These are phyloP conservation scores for Amoeboaphelidium protococcarum DNA, from an alignment of 371 early-diverging fungal species.

Conservation along the genomic window DNA sequence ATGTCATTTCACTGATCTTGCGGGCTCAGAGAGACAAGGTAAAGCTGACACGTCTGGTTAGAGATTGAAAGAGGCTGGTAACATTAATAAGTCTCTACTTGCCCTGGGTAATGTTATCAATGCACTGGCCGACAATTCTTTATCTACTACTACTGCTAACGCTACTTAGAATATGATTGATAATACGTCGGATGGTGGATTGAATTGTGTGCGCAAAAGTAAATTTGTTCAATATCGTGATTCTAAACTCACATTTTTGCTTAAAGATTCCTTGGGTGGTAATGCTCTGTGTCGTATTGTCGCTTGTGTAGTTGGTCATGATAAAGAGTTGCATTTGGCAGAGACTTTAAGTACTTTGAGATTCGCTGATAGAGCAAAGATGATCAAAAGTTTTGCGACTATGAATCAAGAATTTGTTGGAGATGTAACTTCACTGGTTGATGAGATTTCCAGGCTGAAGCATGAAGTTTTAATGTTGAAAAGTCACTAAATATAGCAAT, in stretches of 20 bases:
- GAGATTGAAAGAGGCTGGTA: constrained; percentile 25
- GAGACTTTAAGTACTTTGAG: constrained; percentile 11
- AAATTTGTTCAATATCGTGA: constrained; percentile 36
- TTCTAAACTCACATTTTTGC: constrained; percentile 34
- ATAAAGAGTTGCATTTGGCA: no score
- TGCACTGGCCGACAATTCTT: constrained; percentile 13
- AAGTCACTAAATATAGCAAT: no score
- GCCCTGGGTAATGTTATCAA: constrained; percentile 24
- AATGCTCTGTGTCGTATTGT: constrained; percentile 10
- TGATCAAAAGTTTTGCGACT: constrained; percentile 41
- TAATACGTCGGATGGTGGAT: no score
- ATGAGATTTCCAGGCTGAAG: neutral
- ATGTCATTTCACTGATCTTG: constrained; percentile 18
- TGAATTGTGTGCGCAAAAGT: constrained; percentile 19
- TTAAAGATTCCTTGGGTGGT: constrained; percentile 33
- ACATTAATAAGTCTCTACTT: constrained; percentile 27
- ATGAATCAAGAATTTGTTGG: constrained; percentile 23
- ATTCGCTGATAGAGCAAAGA: constrained; percentile 25
- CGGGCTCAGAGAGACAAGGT: constrained; percentile 31
- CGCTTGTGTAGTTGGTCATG: neutral
- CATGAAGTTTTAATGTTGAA: no score
- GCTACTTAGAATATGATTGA: no score
- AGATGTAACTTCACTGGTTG: neutral
- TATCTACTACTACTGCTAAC: no score
- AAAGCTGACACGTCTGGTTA: constrained; percentile 23